Evolutionary conservation across 139 green algal genomes (phyloP), one percentile per base, ranked within the genome.

Genomic region (Trebouxia sp.): DNA sequence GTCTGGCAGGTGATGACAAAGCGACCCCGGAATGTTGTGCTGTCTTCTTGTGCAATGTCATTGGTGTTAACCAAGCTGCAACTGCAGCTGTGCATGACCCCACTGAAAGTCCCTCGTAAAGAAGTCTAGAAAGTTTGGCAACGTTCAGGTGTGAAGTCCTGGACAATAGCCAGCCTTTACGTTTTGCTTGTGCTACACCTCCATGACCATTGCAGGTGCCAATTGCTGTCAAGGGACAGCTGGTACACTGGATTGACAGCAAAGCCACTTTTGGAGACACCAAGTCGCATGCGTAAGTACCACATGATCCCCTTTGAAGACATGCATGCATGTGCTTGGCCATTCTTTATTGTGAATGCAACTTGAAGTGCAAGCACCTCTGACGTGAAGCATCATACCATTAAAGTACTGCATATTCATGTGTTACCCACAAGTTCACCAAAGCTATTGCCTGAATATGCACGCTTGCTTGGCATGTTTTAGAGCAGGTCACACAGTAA

Each of bases 171-270:
- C n/a, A 67, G 9, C 56, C 20, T 2, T 32, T 35, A 5, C 56
- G n/a, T n/a, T n/a, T n/a, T 69, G 56, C 24, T 69, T 3, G 37
- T 32, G 26, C 20, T 37, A 22, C 20, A 10, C 48, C 10, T 75
- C 41, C 66, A 30, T 30, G 26, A 41, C 37, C 22, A 20, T 5
- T 66, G 30, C 87, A 93, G 89, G 86, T 97, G 24, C 93, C 93
- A 0, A 87, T 97, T 20, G 80, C 83, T 17, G 85, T 95, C 50
- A 37, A 67, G n/a, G 88, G 87, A 1, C 84, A 82, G 14, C 62
- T 97, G 0, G 91, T 98, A 24, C 86, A 92, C 76, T 98, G 95
- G 95, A 95, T 98, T 66, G 95, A 98, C 90, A 95, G 88, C 92
- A 98, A 98, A 87, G 95, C 95, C 17, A 95, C 90, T 12, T 98